These are phyloP conservation scores for Hericium rajendrae DNA, from an alignment of 768 basidiomycete species.

Conservation along the genomic window DNA sequence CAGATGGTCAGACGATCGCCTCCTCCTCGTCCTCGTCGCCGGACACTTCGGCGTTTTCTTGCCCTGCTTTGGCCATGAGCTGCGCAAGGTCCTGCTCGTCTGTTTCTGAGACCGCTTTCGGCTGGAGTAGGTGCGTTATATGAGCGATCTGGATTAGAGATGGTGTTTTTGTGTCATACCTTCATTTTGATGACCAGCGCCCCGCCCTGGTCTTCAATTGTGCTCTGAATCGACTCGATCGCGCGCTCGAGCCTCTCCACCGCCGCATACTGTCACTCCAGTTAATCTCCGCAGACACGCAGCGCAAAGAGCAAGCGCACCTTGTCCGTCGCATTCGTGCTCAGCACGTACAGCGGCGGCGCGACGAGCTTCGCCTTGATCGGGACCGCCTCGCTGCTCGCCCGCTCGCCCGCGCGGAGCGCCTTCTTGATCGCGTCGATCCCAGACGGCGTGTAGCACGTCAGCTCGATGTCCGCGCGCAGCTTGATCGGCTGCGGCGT, in stretches of 20 bases:
- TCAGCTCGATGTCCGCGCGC: conserved; percentile 94
- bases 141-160: background rate
- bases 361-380: conserved; percentile 97
- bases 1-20: background rate
- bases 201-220: conserved; percentile 81
- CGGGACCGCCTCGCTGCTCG: conserved; percentile 82
- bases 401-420: conserved; percentile 77
- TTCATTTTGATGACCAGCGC: conserved; percentile 93
- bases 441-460: conserved; percentile 90
- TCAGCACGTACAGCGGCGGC: conserved; percentile 91
- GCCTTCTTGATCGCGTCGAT: conserved; percentile 97
- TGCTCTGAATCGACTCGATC: conserved; percentile 79
- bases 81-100: conserved; percentile 97
- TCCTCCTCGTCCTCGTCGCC: conserved; percentile 83
- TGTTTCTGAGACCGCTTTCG: conserved; percentile 94
- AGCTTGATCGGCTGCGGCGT: conserved; percentile 99
- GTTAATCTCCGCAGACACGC: background rate
- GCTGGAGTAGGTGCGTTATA: conserved; percentile 34
- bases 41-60: conserved; percentile 93
- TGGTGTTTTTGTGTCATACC: conserved; percentile 31
- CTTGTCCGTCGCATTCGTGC: conserved; percentile 96
- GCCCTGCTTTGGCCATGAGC: conserved; percentile 90
- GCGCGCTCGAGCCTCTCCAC: conserved; percentile 91
- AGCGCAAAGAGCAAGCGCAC: conserved; percentile 24
- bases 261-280: conserved; percentile 55